These are phyloP conservation scores for Camelina neglecta DNA, from an alignment of 345 rosid genomes.

Conservation along the genomic window DNA sequence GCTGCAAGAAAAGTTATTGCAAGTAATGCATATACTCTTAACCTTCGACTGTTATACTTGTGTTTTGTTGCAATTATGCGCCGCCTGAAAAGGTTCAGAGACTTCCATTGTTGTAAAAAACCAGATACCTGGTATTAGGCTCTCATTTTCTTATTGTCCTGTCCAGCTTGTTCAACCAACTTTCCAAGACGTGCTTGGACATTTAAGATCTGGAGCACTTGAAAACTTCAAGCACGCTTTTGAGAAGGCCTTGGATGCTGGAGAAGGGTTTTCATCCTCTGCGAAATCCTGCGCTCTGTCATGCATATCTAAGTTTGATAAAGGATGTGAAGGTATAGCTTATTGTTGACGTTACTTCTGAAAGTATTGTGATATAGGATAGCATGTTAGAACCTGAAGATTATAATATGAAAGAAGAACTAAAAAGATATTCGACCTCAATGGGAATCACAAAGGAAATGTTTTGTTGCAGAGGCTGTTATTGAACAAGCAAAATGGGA, in stretches of 20 bases:
- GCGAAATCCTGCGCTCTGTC: slow-evolving; percentile 55
- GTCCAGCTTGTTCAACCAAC: slow-evolving; percentile 90
- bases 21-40: slow-evolving; percentile 55
- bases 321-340: slow-evolving; percentile 70
- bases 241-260: slow-evolving; percentile 78
- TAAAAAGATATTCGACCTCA: slow-evolving; percentile 13
- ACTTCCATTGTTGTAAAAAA: neutral
- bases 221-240: slow-evolving; percentile 76
- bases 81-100: slow-evolving; percentile 22
- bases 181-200: slow-evolving; percentile 79
- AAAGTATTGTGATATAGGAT: slow-evolving; percentile 18
- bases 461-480: slow-evolving; percentile 70
- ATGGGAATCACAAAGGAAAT: slow-evolving; percentile 11
- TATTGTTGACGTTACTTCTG: slow-evolving; percentile 4
- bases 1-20: slow-evolving; percentile 88
- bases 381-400: slow-evolving; percentile 27
- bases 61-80: slow-evolving; percentile 12
- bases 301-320: slow-evolving; percentile 65
- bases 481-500: slow-evolving; percentile 96
- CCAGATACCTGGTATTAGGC: slow-evolving; percentile 19
- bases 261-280: slow-evolving; percentile 79
- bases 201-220: slow-evolving; percentile 69
- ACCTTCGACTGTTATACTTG: slow-evolving; percentile 24
- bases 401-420: slow-evolving; percentile 16
- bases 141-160: slow-evolving; percentile 35